Percentiles rank a stretch among this genome's conserved stretches.
These are phyloP conservation scores for Debaryomyces castellii DNA, from an alignment of 805 yeast genomes.

Conservation along the genomic window DNA sequence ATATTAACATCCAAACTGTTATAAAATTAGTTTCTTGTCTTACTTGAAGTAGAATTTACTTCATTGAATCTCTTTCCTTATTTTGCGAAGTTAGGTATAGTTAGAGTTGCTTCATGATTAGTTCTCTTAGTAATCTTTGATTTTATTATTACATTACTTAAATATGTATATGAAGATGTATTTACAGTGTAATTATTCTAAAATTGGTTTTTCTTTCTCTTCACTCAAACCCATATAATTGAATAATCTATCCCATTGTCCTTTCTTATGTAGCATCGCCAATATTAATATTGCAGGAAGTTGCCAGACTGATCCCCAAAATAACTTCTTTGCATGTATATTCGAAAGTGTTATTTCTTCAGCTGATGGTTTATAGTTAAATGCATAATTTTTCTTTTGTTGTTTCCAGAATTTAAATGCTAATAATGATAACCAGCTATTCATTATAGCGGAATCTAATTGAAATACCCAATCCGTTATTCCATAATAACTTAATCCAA, in stretches of 20 bases:
- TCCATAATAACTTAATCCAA: constrained; percentile 73
- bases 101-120: too few relatives aligned
- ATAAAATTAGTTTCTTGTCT: too few relatives aligned
- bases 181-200: not conserved
- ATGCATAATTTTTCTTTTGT: constrained; percentile 60
- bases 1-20: too few relatives aligned
- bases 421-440: constrained; percentile 81
- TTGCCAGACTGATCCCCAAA: constrained; percentile 95
- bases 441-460: constrained; percentile 77
- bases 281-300: constrained; percentile 84
- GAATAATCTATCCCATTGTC: constrained; percentile 77
- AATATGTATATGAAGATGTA: not conserved
- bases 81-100: too few relatives aligned
- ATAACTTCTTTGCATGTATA: constrained; percentile 75
- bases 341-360: constrained; percentile 62
- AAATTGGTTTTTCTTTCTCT: not conserved
- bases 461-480: constrained; percentile 82
- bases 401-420: constrained; percentile 85
- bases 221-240: constrained; percentile 20
- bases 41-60: too few relatives aligned
- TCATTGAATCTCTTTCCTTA: too few relatives aligned
- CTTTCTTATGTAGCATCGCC: constrained; percentile 93
- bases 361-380: constrained; percentile 42
- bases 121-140: too few relatives aligned
- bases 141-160: not conserved